These are phyloP conservation scores for Daldinia caldariorum DNA, from an alignment of 495 filamentous ascomycete genomes.

Conservation along the genomic window DNA sequence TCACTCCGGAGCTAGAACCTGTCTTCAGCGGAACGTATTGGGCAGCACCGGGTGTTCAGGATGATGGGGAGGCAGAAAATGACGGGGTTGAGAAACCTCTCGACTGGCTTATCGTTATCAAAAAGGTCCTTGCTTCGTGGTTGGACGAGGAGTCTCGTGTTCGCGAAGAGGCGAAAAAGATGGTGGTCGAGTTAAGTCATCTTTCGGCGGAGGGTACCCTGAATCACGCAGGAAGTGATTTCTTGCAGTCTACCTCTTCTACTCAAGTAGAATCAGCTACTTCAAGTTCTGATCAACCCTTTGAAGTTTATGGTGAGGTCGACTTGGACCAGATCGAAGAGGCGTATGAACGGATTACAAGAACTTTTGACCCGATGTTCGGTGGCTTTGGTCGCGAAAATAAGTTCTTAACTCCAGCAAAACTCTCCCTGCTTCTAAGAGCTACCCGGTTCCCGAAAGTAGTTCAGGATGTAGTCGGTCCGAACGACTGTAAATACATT, in stretches of 20 bases:
- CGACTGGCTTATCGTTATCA: slow-evolving; percentile 72
- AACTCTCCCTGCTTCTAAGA: slow-evolving; percentile 83
- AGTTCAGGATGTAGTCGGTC: slow-evolving; percentile 86
- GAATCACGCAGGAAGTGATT: slow-evolving; percentile 52
- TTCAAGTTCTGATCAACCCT: slow-evolving; percentile 33
- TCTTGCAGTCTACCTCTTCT: slow-evolving; percentile 17
- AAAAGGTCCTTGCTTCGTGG: slow-evolving; percentile 86
- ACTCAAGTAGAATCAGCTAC: slow-evolving; percentile 14
- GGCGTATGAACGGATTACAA: slow-evolving; percentile 80
- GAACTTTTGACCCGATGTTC: slow-evolving; percentile 78
- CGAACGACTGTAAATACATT: slow-evolving; percentile 78
- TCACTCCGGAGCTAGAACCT: slow-evolving; percentile 91
- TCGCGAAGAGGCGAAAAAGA: slow-evolving; percentile 81
- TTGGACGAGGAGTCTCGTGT: slow-evolving; percentile 82
- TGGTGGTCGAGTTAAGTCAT: slow-evolving; percentile 79
- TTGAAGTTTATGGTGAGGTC: slow-evolving; percentile 62
- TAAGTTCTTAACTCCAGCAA: slow-evolving; percentile 91
- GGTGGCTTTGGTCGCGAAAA: slow-evolving; percentile 84
- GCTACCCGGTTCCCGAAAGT: slow-evolving; percentile 75
- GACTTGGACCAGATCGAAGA: slow-evolving; percentile 94
- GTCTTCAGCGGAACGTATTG: slow-evolving; percentile 98
- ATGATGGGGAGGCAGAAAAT: slow-evolving; percentile 50
- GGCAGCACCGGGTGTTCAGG: slow-evolving; percentile 78
- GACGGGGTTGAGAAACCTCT: slow-evolving; percentile 44
- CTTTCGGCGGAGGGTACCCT: slow-evolving; percentile 89